Percentiles rank a stretch among this genome's conserved stretches.
phyloP scores from a whole-genome alignment of 1,284 basidiomycete genomes.

The Xanthoconium separans region DNA sequence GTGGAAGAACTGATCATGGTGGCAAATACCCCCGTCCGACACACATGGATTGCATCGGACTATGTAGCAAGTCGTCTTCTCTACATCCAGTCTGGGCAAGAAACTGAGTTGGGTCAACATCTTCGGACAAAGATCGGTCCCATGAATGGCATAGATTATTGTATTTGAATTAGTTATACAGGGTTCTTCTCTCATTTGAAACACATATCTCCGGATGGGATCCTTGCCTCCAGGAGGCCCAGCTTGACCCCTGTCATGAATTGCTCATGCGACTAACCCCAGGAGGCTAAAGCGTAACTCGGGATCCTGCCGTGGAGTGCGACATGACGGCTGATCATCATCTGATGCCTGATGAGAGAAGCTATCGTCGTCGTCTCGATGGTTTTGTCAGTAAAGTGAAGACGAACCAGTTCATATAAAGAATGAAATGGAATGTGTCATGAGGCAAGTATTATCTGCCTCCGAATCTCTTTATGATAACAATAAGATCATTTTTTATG shows the following conservation, averaged over 20 bases:
- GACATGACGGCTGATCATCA: no score
- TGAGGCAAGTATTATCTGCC: background rate
- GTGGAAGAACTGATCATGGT: background rate
- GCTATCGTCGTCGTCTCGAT: background rate
- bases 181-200: background rate
- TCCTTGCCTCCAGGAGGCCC: background rate
- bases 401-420: slow-evolving; percentile 4
- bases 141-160: background rate
- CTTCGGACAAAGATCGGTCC: background rate
- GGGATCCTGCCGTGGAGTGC: background rate
- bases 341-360: background rate
- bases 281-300: background rate
- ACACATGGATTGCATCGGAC: background rate
- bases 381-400: background rate
- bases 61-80: background rate
- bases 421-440: slow-evolving; percentile 1
- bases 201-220: background rate
- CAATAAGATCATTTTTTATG: background rate
- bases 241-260: background rate
- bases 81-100: background rate
- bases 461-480: slow-evolving; percentile 5
- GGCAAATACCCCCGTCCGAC: slow-evolving; percentile 1
- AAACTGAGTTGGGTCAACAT: background rate
- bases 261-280: background rate
- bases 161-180: slow-evolving; percentile 4